phyloP scores from a whole-genome alignment of 139 green algal species.

The Volvox africanus region DNA sequence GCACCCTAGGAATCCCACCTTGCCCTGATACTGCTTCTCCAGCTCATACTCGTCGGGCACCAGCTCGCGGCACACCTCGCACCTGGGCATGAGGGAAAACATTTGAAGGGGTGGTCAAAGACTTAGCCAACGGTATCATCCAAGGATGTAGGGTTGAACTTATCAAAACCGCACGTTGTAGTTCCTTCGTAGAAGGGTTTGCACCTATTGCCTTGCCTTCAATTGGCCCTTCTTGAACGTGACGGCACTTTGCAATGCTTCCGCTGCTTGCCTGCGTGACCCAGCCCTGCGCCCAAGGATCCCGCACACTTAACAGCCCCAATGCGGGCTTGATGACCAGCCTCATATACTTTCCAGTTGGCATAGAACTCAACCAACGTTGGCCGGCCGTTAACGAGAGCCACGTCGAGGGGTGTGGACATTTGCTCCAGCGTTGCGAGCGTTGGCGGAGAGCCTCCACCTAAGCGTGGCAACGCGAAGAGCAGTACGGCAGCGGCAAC shows the following conservation, averaged over 20 bases:
- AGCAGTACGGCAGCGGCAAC: constrained; percentile 69
- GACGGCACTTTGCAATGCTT: too few species aligned
- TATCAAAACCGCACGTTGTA: too few species aligned
- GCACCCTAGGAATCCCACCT: too few species aligned
- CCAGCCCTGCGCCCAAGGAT: too few species aligned
- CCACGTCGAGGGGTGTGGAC: constrained; percentile 80
- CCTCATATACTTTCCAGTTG: constrained; percentile 78
- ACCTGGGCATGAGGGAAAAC: constrained; percentile 52
- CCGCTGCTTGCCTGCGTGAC: too few species aligned
- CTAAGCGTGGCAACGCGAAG: constrained; percentile 70
- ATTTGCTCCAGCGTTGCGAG: constrained; percentile 76
- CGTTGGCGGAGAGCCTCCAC: constrained; percentile 57
- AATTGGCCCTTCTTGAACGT: too few species aligned
- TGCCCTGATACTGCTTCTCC: constrained; percentile 80
- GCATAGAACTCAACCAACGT: constrained; percentile 98
- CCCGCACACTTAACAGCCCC: too few species aligned
- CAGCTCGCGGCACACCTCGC: constrained; percentile 89
- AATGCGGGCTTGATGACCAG: background rate
- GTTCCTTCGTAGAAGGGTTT: too few species aligned
- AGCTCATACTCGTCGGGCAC: constrained; percentile 77
- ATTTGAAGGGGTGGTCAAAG: background rate
- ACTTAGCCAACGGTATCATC: too few species aligned
- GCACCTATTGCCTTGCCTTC: too few species aligned
- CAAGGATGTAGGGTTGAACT: too few species aligned
- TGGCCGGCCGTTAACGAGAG: constrained; percentile 84